Conservation (phyloP, 805 yeast species). For the Geotrichum ghanense region DNA sequence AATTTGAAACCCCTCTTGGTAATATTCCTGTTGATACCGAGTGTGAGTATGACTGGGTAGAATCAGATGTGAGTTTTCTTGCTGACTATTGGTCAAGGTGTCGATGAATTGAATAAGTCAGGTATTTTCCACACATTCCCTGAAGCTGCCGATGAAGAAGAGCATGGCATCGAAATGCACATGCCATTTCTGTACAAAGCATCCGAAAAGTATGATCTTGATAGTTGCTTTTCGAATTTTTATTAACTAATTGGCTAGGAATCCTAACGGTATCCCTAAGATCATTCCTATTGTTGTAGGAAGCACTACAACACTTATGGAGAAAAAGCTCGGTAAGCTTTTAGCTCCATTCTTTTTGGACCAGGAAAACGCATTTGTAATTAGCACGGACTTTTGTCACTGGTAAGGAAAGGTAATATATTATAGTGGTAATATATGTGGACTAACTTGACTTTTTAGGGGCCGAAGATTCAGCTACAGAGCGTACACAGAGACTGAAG, state of each 20-base stretch:
- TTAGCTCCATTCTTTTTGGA: conserved; percentile 45
- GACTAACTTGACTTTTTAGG: conserved; percentile 1
- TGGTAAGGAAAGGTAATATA: conserved; percentile 49
- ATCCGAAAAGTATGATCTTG: conserved; percentile 22
- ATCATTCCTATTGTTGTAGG: conserved; percentile 79
- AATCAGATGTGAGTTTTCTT: conserved; percentile 1
- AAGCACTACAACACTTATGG: conserved; percentile 37
- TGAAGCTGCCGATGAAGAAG: conserved; percentile 56
- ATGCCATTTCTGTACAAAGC: conserved; percentile 56
- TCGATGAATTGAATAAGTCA: conserved; percentile 21
- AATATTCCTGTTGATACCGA: conserved; percentile 52
- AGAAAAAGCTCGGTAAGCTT: conserved; percentile 33
- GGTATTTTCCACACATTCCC: conserved; percentile 46
- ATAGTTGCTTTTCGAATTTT: neutral
- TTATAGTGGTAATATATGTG: neutral
- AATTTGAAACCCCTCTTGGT: conserved; percentile 79
- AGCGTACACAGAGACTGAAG: conserved; percentile 30
- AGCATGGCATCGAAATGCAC: conserved; percentile 94
- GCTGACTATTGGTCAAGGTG: conserved; percentile 5
- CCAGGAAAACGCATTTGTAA: conserved; percentile 52
- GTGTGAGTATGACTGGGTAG: neutral
- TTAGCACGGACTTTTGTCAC: conserved; percentile 91
- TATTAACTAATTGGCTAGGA: neutral
- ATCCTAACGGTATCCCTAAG: conserved; percentile 3
- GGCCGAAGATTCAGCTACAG: conserved; percentile 54